These are phyloP conservation scores for Camellia lanceoleosa DNA, from an alignment of 148 eudicot species.

Conservation along the genomic window DNA sequence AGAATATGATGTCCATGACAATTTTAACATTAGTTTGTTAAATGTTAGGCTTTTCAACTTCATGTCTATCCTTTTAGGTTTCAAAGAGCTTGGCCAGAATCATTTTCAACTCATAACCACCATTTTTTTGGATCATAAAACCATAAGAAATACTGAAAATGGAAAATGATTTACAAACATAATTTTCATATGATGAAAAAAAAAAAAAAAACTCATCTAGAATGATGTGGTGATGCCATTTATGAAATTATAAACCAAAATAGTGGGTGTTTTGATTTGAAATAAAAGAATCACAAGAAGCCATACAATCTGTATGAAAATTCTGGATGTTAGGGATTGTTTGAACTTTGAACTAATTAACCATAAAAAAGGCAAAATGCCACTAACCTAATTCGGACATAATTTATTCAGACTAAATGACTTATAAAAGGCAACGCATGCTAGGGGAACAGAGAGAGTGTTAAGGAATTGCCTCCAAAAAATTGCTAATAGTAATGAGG, in stretches of 20 bases:
- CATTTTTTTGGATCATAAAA: neutral
- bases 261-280: too few relatives aligned
- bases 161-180: too few relatives aligned
- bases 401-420: neutral
- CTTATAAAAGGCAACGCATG: neutral
- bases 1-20: neutral
- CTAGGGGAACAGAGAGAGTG: conserved; percentile 1
- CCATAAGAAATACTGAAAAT: neutral
- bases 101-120: neutral
- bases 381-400: neutral
- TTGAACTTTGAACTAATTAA: neutral
- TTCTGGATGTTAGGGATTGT: too few relatives aligned
- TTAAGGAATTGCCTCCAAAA: neutral
- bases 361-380: neutral
- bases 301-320: too few relatives aligned
- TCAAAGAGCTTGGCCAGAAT: neutral
- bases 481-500: neutral
- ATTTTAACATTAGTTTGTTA: too few relatives aligned
- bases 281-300: too few relatives aligned
- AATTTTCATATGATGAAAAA: too few relatives aligned
- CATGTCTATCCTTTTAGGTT: neutral
- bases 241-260: too few relatives aligned
- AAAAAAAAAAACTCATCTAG: too few relatives aligned
- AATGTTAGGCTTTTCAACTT: neutral
- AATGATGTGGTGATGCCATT: too few relatives aligned